These are phyloP conservation scores for Rhododendron williamsianum DNA, from an alignment of 148 eudicot species.

Conservation along the genomic window DNA sequence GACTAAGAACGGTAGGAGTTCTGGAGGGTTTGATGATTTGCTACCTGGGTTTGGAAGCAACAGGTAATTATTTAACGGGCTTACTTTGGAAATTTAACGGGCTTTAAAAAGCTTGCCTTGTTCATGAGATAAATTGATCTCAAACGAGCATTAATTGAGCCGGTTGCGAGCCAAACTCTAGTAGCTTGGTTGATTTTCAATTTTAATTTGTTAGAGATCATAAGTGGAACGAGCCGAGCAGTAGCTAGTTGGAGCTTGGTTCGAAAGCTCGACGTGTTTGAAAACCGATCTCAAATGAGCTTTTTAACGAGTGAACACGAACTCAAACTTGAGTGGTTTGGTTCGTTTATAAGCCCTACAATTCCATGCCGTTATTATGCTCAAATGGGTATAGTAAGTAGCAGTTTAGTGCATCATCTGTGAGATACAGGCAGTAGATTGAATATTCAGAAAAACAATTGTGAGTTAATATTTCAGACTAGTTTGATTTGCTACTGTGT, in stretches of 20 bases:
- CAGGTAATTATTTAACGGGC: conserved; percentile 35
- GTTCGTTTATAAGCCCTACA: background rate
- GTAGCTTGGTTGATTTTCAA: background rate
- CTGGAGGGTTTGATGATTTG: conserved; percentile 73
- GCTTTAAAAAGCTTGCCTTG: background rate
- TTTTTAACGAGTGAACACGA: background rate
- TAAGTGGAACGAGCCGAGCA: background rate
- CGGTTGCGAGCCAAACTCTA: background rate
- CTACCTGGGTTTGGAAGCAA: conserved; percentile 59
- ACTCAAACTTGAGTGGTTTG: background rate
- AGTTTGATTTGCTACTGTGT: background rate
- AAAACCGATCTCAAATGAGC: background rate
- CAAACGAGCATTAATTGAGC: background rate
- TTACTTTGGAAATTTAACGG: background rate
- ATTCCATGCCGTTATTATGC: background rate
- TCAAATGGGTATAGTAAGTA: background rate
- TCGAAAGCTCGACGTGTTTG: background rate
- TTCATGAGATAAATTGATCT: background rate
- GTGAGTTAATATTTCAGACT: background rate
- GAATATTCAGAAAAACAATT: background rate
- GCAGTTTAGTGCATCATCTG: background rate
- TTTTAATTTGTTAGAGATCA: background rate
- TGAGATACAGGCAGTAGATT: background rate
- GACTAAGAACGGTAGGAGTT: conserved; percentile 15
- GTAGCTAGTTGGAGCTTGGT: background rate